Percentiles rank a stretch among this genome's conserved stretches.
Conservation (phyloP, 441 rosid genomes). For the Euphorbia schlechtendalii region DNA sequence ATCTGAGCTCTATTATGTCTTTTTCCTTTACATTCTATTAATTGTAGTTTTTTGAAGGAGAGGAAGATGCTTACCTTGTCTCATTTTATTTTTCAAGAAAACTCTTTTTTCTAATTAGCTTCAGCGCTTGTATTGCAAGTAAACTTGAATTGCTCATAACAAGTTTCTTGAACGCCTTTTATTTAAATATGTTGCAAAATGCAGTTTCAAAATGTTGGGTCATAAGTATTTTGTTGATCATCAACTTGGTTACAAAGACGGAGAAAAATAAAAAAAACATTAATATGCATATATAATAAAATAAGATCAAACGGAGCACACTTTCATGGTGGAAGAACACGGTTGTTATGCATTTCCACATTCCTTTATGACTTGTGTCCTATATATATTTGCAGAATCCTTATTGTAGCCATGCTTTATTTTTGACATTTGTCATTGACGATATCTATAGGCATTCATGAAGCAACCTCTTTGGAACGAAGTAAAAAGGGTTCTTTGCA, state of each 20-base stretch:
- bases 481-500: slow-evolving; percentile 45
- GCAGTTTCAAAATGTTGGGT: neutral
- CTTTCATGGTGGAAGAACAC: neutral
- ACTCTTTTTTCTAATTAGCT: neutral
- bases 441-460: slow-evolving; percentile 54
- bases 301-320: neutral
- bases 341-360: neutral
- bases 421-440: neutral
- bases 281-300: neutral
- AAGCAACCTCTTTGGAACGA: slow-evolving; percentile 74
- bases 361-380: neutral
- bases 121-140: neutral
- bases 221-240: neutral
- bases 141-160: neutral
- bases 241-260: neutral
- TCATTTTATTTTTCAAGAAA: no score
- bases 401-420: neutral
- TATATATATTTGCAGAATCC: neutral
- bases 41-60: neutral
- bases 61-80: no score
- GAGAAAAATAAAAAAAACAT: neutral
- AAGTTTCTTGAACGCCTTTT: neutral
- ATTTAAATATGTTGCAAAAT: neutral
- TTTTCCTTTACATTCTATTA: neutral
- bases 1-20: neutral